These are phyloP conservation scores for Yamadazyma paraphyllophila DNA, from an alignment of 805 yeast species.

Conservation along the genomic window DNA sequence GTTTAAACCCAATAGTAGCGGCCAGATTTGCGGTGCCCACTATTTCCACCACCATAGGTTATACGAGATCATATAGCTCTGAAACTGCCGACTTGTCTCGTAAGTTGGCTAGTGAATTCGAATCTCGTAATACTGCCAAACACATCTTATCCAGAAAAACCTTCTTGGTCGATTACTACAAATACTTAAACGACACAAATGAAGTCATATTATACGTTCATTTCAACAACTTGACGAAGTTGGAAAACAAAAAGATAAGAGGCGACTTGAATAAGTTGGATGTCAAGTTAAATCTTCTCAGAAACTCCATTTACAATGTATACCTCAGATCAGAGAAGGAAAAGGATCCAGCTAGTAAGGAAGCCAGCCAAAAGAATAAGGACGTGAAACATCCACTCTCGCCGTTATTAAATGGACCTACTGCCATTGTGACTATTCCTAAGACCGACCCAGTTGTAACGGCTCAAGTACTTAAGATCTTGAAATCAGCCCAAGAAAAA, in stretches of 20 bases:
- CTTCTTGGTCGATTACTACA: constrained; percentile 76
- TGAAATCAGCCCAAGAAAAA: constrained; percentile 67
- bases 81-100: not conserved
- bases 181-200: constrained; percentile 61
- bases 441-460: constrained; percentile 71
- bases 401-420: constrained; percentile 77
- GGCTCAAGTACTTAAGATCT: constrained; percentile 55
- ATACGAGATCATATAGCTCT: too few species aligned
- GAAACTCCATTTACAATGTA: constrained; percentile 69
- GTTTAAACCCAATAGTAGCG: not conserved
- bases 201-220: constrained; percentile 78
- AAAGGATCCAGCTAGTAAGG: constrained; percentile 69
- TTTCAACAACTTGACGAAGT: constrained; percentile 73
- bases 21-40: not conserved
- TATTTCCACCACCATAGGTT: too few species aligned
- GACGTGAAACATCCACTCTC: constrained; percentile 62
- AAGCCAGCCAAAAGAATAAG: constrained; percentile 45
- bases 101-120: not conserved
- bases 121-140: constrained; percentile 32
- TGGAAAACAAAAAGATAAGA: constrained; percentile 66
- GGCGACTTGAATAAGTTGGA: constrained; percentile 62
- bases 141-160: constrained; percentile 77
- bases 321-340: constrained; percentile 70
- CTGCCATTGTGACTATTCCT: constrained; percentile 71
- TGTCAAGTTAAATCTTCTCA: constrained; percentile 64